These are phyloP conservation scores for Penicillium arizonense DNA, from an alignment of 495 filamentous ascomycete genomes.

Conservation along the genomic window DNA sequence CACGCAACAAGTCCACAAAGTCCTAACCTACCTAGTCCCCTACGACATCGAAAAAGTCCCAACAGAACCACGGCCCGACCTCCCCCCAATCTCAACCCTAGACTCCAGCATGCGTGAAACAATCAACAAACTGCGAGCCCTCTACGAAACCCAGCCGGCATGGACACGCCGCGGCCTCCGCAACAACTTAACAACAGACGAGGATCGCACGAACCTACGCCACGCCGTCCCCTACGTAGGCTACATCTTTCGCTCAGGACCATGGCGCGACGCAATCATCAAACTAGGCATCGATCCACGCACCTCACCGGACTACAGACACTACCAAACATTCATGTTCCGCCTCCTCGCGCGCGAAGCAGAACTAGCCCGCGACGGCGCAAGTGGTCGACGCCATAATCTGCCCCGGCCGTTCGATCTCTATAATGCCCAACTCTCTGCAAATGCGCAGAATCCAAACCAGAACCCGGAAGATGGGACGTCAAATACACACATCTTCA, in stretches of 20 bases:
- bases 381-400: constrained; percentile 52
- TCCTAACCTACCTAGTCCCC: constrained; percentile 58
- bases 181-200: constrained; percentile 52
- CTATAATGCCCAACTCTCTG: too few relatives aligned
- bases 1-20: constrained; percentile 48
- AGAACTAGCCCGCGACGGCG: constrained; percentile 78
- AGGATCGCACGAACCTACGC: constrained; percentile 58
- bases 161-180: constrained; percentile 80
- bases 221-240: constrained; percentile 71
- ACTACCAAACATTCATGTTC: constrained; percentile 89
- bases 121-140: constrained; percentile 54
- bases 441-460: not conserved
- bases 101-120: constrained; percentile 53
- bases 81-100: constrained; percentile 43
- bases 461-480: constrained; percentile 11
- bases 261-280: constrained; percentile 85
- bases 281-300: constrained; percentile 85
- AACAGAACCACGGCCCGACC: constrained; percentile 44
- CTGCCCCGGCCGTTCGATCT: constrained; percentile 18
- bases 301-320: constrained; percentile 64
- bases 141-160: constrained; percentile 73
- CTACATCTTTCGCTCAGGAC: constrained; percentile 86
- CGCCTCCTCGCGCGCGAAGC: constrained; percentile 65
- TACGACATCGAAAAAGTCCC: constrained; percentile 56
- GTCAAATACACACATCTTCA: constrained; percentile 69